These are phyloP conservation scores for Trypanosoma cruzi DNA, from an alignment of 208 protist genomes.

Conservation along the genomic window DNA sequence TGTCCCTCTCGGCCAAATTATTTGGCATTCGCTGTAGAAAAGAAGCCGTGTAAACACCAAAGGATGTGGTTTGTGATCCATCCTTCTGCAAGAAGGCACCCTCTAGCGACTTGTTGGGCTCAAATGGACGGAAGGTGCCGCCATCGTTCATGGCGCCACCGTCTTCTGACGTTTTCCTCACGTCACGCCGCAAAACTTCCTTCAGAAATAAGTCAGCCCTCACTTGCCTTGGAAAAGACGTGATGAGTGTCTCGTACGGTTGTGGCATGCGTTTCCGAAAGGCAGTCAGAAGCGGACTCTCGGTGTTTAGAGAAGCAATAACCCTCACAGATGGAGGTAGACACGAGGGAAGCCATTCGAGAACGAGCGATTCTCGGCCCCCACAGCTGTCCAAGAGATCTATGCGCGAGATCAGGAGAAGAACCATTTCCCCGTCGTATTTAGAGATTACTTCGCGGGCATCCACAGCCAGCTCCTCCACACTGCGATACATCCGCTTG, in stretches of 20 bases:
- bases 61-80: conserved; percentile 48
- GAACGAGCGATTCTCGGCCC: conserved; percentile 31
- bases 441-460: conserved; percentile 49
- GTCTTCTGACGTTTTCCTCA: conserved; percentile 25
- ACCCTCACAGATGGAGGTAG: conserved; percentile 57
- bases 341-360: conserved; percentile 74
- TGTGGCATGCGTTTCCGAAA: conserved; percentile 75
- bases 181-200: conserved; percentile 31
- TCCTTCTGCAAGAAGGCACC: conserved; percentile 75
- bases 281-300: conserved; percentile 61
- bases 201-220: conserved; percentile 49
- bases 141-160: conserved; percentile 1
- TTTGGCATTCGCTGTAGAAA: conserved; percentile 46
- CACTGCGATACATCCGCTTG: conserved; percentile 37
- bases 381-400: conserved; percentile 65
- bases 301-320: conserved; percentile 66
- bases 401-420: conserved; percentile 57
- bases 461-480: conserved; percentile 39
- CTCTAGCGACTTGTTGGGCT: conserved; percentile 47
- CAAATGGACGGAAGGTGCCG: neutral
- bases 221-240: conserved; percentile 50
- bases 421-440: conserved; percentile 56
- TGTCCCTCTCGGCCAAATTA: conserved; percentile 26
- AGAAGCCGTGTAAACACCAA: conserved; percentile 52
- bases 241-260: conserved; percentile 79